phyloP scores from a whole-genome alignment of 495 filamentous ascomycete species.

The Aspergillus homomorphus region DNA sequence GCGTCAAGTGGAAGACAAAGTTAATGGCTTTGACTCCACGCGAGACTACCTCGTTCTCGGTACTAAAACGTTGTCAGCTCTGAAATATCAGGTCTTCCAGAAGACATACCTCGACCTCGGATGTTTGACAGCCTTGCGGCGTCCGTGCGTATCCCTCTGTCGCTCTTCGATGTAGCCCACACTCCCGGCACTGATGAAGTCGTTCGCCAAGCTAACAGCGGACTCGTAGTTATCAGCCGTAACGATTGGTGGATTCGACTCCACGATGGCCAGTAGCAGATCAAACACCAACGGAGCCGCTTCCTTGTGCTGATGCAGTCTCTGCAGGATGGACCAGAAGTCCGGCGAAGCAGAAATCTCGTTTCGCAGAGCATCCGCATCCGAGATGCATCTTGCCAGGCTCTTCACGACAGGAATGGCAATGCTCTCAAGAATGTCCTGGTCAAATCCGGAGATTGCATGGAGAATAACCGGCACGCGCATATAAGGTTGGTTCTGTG shows the following conservation, averaged over 20 bases:
- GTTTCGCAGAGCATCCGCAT: slow-evolving; percentile 72
- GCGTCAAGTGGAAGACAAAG: slow-evolving; percentile 75
- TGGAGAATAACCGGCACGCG: slow-evolving; percentile 91
- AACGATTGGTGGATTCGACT: slow-evolving; percentile 66
- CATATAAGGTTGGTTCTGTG: slow-evolving; percentile 83
- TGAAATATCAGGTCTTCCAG: not conserved
- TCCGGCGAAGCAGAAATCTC: slow-evolving; percentile 95
- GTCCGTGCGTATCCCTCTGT: slow-evolving; percentile 59
- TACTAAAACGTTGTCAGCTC: slow-evolving; percentile 22
- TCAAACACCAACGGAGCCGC: slow-evolving; percentile 77
- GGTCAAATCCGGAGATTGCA: slow-evolving; percentile 81
- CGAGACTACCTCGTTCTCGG: slow-evolving; percentile 70
- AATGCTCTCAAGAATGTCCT: slow-evolving; percentile 70
- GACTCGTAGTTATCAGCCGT: slow-evolving; percentile 95
- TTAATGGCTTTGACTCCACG: slow-evolving; percentile 78
- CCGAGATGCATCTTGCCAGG: slow-evolving; percentile 71
- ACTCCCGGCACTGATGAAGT: slow-evolving; percentile 82
- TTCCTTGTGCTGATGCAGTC: slow-evolving; percentile 62
- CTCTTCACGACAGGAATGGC: slow-evolving; percentile 74
- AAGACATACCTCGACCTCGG: slow-evolving; percentile 55
- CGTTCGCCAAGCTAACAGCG: slow-evolving; percentile 76
- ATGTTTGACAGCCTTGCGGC: slow-evolving; percentile 53
- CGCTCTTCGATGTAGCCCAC: slow-evolving; percentile 79
- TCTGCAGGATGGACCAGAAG: slow-evolving; percentile 90
- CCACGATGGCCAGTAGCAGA: slow-evolving; percentile 69